Conservation (phyloP, 768 basidiomycete genomes). For the Tylopilus vinaceipallidus region DNA sequence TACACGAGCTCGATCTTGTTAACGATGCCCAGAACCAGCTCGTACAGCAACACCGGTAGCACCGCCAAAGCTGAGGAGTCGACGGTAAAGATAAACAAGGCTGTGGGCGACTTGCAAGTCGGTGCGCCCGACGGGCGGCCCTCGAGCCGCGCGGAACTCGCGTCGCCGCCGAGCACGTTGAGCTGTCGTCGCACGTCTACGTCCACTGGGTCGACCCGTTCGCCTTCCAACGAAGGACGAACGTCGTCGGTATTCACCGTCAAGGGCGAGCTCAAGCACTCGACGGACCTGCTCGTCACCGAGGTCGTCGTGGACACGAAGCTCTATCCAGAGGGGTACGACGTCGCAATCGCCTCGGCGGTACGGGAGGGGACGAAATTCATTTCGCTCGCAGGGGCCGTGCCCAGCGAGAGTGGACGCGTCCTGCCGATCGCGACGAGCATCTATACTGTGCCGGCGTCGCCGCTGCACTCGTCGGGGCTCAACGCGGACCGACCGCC, state of each 20-base stretch:
- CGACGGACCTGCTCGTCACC: slow-evolving; percentile 70
- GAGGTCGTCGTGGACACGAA: slow-evolving; percentile 83
- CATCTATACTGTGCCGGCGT: slow-evolving; percentile 77
- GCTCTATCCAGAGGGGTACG: slow-evolving; percentile 76
- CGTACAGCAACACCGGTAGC: slow-evolving; percentile 9
- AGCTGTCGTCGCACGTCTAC: slow-evolving; percentile 19
- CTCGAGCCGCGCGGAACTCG: slow-evolving; percentile 10
- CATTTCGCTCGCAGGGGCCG: slow-evolving; percentile 32
- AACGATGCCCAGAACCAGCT: slow-evolving; percentile 20
- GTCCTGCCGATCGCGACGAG: slow-evolving; percentile 55
- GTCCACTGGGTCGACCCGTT: slow-evolving; percentile 26
- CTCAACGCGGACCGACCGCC: slow-evolving; percentile 50
- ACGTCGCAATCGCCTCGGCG: slow-evolving; percentile 45
- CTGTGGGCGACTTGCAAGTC: slow-evolving; percentile 27
- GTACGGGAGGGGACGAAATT: slow-evolving; percentile 38
- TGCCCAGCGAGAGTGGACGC: background rate
- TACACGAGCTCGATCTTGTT: slow-evolving; percentile 55
- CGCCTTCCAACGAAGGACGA: slow-evolving; percentile 35
- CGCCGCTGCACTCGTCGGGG: slow-evolving; percentile 74
- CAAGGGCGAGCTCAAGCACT: slow-evolving; percentile 57
- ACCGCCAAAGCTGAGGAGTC: slow-evolving; percentile 32
- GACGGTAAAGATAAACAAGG: slow-evolving; percentile 42
- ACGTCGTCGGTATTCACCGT: slow-evolving; percentile 56
- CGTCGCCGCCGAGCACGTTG: slow-evolving; percentile 27
- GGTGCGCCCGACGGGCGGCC: slow-evolving; percentile 18